Evolutionary conservation across 257 asterid genomes (phyloP).

Genomic region (Perilla frutescens): DNA sequence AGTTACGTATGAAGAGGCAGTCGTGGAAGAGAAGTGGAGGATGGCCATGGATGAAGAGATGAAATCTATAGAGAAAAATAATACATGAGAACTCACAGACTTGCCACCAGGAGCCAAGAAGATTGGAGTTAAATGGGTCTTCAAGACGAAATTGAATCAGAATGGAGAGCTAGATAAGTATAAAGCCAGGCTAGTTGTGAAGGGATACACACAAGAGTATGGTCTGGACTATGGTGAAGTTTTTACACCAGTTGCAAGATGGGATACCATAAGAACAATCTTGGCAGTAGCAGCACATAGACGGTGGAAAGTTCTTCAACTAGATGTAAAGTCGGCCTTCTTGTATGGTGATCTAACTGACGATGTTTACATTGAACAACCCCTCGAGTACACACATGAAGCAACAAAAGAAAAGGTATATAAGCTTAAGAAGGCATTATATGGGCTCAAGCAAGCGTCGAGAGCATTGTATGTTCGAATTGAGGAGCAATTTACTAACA

Average conservation of each 20-base stretch:
- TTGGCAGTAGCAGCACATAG: too few relatives aligned
- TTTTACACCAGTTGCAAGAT: too few relatives aligned
- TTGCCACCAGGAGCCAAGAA: background rate
- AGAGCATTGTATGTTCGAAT: background rate
- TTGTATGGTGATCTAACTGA: background rate
- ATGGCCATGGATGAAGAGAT: too few relatives aligned
- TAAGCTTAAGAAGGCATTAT: too few relatives aligned
- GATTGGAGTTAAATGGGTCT: background rate
- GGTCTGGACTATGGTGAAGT: too few relatives aligned
- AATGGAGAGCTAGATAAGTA: too few relatives aligned
- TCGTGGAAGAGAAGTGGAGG: too few relatives aligned
- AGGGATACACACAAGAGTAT: too few relatives aligned
- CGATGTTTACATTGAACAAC: background rate
- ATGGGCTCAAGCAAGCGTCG: background rate
- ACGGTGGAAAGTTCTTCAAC: background rate
- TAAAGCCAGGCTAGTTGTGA: too few relatives aligned
- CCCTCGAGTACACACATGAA: background rate
- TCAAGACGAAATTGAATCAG: background rate
- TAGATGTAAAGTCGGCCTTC: background rate
- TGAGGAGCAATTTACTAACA: background rate
- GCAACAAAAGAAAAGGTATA: too few relatives aligned
- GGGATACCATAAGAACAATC: too few relatives aligned
- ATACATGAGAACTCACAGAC: background rate
- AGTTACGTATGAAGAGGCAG: background rate
- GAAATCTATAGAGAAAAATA: background rate